Evolutionary conservation across 2,329 filamentous ascomycete genomes (phyloP).

Genomic region (Diplodia intermedia): DNA sequence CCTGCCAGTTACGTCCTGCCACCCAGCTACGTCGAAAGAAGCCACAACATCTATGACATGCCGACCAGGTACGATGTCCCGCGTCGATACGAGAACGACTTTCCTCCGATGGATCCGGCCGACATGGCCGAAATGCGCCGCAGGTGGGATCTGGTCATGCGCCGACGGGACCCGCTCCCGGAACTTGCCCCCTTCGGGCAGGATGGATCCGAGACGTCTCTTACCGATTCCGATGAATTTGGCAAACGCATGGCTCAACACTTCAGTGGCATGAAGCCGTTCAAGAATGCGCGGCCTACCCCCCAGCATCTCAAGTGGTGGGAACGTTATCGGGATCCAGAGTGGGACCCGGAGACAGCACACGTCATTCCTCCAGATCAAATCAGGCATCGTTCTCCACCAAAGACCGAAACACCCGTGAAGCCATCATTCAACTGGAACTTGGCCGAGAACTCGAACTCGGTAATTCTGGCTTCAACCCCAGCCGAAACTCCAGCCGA

Average conservation of each 20-base stretch:
- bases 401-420: not conserved
- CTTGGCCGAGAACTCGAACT: not conserved
- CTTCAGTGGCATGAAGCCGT: not conserved
- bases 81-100: no score
- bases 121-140: not conserved
- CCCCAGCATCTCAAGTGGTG: not conserved
- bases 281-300: not conserved
- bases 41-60: no score
- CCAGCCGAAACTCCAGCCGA: not conserved
- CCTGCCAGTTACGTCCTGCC: no score
- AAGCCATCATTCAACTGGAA: not conserved
- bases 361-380: not conserved
- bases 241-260: not conserved
- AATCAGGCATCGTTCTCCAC: not conserved
- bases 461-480: not conserved
- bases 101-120: no score
- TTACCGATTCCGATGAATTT: not conserved
- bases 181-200: no score
- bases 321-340: slow-evolving; percentile 2
- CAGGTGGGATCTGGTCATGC: not conserved
- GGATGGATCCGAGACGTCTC: not conserved
- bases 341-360: not conserved
- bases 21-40: no score
- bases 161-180: not conserved
- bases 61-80: no score